Base-by-base conservation (phyloP, 768 basidiomycete species). In the Xerocomus spinulosus region DNA sequence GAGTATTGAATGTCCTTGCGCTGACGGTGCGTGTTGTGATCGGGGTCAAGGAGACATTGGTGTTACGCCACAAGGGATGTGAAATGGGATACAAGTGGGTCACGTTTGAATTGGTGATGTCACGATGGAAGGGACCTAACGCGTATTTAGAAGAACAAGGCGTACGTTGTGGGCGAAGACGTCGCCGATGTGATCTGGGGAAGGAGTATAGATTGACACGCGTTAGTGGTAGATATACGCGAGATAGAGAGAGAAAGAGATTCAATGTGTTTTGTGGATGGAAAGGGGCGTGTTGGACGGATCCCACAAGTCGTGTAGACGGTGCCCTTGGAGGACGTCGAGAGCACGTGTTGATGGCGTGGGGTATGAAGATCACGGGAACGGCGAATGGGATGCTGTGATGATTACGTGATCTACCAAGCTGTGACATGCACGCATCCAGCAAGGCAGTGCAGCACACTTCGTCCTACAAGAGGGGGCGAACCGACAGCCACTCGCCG, bases 321-420 rank as follows among this genome's bases (percentile, higher is more conserved):
- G 41, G 57, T 30, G 38, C 60, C 49, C 45, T 36, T 29, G 48
- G 0, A 36, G 50, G 44, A 42, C 42, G 48, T 45, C 44, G 21
- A 8, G 20, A 28, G 29, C 58, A 58, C 59, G 59, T 58, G 49
- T 54, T 58, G 58, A 61, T 58, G 58, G 58, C 34, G 42, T 58
- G 58, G 59, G 59, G 59, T 50, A n/a, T n/a, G n/a, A n/a, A 53
- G 29, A 18, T 1, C 17, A 30, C 20, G 18, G 14, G n/a, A 21
- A n/a, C n/a, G 23, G 23, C 8, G 30, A 15, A 14, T 28, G 26
- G 26, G 26, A 28, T 23, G 42, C 42, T 43, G 42, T 43, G 42
- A 21, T 9, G 42, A 57, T 57, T 50, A 57, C 56, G 56, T 53
- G 15, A 35, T 18, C 12, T 1, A 44, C 56, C 56, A 58, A 59